Evolutionary conservation across 2,329 filamentous ascomycete genomes (phyloP).

Genomic region (Phialemonium atrogriseum): DNA sequence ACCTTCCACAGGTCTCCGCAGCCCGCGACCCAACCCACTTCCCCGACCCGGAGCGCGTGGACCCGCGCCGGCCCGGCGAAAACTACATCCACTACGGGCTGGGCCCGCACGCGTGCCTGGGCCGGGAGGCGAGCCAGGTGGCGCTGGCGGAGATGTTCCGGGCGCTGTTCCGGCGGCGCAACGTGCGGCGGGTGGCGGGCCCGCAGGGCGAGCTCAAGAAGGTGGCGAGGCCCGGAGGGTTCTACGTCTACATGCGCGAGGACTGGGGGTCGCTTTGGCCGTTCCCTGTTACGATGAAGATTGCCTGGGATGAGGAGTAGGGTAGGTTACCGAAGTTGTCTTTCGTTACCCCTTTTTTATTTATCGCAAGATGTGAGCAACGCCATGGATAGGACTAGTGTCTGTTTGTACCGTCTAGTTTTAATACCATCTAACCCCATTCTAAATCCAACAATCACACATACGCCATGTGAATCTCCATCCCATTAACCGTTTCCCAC

Average conservation of each 20-base stretch:
- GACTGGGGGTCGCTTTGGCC: conserved; percentile 47
- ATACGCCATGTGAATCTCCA: conserved; percentile 30
- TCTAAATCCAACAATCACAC: conserved; percentile 15
- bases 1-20: conserved; percentile 30
- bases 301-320: conserved; percentile 36
- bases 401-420: neutral
- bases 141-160: conserved; percentile 62
- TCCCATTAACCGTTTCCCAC: conserved; percentile 20
- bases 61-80: conserved; percentile 54
- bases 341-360: no score
- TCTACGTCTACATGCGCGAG: conserved; percentile 55
- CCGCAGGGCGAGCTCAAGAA: conserved; percentile 61
- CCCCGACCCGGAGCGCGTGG: conserved; percentile 51
- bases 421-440: no score
- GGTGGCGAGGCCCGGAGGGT: conserved; percentile 45
- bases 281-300: conserved; percentile 45
- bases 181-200: conserved; percentile 53
- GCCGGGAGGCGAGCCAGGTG: conserved; percentile 49
- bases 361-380: no score
- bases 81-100: conserved; percentile 57
- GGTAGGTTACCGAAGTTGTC: neutral
- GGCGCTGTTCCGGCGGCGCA: conserved; percentile 51
- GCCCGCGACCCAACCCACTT: conserved; percentile 50
- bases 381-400: no score
- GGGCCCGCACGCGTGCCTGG: conserved; percentile 56